phyloP scores from a whole-genome alignment of 768 basidiomycete genomes.

The Hirschioporus abietinus region DNA sequence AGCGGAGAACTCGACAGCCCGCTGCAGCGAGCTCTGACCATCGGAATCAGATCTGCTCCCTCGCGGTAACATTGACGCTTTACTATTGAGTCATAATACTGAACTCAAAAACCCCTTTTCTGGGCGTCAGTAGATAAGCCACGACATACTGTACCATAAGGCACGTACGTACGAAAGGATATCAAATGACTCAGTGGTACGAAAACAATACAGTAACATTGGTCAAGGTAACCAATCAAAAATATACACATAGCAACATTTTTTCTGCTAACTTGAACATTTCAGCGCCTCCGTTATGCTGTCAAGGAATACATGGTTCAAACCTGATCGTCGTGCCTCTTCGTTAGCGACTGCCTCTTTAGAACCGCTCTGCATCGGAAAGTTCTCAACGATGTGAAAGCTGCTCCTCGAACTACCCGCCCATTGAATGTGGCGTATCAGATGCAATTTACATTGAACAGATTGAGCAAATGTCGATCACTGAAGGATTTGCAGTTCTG shows the following conservation, averaged over 20 bases:
- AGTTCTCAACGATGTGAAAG: neutral
- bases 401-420: neutral
- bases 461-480: neutral
- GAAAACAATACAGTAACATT: too few species aligned
- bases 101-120: too few species aligned
- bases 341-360: neutral
- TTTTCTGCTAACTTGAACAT: neutral
- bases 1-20: neutral
- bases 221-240: neutral
- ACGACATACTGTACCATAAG: too few species aligned
- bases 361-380: neutral
- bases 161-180: too few species aligned
- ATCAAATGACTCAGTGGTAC: too few species aligned
- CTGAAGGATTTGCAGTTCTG: neutral
- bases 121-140: too few species aligned
- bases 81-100: too few species aligned
- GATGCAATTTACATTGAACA: neutral
- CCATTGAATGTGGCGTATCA: neutral
- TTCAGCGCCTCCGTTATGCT: neutral
- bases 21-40: neutral
- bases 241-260: neutral
- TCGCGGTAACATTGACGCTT: too few species aligned
- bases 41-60: too few species aligned
- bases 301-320: neutral
- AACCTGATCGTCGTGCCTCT: neutral